Conservation (phyloP, 140 eudicot species). For the Erigeron philadelphicus region DNA sequence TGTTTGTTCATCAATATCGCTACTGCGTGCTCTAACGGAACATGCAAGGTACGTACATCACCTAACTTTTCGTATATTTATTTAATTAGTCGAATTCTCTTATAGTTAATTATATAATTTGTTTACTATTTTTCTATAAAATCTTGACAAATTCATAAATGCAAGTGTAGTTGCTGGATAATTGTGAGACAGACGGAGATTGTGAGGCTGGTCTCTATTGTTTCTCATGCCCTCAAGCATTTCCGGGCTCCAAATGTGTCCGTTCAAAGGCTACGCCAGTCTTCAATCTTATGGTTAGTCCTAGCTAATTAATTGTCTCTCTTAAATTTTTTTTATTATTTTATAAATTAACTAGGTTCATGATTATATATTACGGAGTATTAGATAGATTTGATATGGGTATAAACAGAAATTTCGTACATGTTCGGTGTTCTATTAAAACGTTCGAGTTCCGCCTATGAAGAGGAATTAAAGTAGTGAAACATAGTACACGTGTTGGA, state of each 20-base stretch:
- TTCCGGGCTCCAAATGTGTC: conserved; percentile 53
- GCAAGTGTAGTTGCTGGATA: conserved; percentile 44
- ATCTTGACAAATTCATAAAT: background rate
- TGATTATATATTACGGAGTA: too few species aligned
- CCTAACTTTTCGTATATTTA: background rate
- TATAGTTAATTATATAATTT: too few species aligned
- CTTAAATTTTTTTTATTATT: too few species aligned
- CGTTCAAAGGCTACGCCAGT: conserved; percentile 51
- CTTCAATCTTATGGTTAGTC: conserved; percentile 49
- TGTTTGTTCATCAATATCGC: conserved; percentile 9
- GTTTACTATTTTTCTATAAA: too few species aligned
- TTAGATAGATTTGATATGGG: too few species aligned
- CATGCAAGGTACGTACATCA: conserved; percentile 42
- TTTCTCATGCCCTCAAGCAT: conserved; percentile 51
- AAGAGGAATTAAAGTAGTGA: too few species aligned
- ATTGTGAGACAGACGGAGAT: conserved; percentile 46
- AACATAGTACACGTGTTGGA: too few species aligned
- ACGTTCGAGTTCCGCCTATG: too few species aligned
- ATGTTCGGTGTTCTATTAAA: too few species aligned
- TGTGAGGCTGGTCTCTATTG: conserved; percentile 65
- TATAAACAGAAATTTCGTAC: too few species aligned
- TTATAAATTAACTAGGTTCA: background rate
- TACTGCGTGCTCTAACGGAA: conserved; percentile 47
- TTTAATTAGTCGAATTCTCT: too few species aligned
- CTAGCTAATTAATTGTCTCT: background rate